Evolutionary conservation across 257 asterid genomes (phyloP).

Genomic region (Solanum chmielewskii): DNA sequence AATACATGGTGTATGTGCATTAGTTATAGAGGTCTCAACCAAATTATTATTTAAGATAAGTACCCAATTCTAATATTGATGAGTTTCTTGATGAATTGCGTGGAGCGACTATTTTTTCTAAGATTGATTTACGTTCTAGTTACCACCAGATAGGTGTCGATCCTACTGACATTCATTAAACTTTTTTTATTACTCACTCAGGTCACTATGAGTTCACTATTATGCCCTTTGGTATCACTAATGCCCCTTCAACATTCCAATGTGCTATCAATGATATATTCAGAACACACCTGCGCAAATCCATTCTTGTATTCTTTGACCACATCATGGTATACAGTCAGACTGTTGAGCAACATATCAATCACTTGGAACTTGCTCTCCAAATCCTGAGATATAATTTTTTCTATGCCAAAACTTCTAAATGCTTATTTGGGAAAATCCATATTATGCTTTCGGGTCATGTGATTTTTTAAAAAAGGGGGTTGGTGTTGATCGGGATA

Average conservation of each 20-base stretch:
- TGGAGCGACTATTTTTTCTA: not conserved
- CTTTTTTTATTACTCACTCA: not conserved
- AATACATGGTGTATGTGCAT: not conserved
- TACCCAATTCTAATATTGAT: not conserved
- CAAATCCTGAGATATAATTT: not conserved
- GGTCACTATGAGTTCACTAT: not conserved
- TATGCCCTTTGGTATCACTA: not conserved
- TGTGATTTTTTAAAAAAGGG: not conserved
- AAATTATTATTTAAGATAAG: not conserved
- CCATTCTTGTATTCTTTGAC: not conserved
- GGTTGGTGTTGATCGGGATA: not conserved
- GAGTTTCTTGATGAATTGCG: not conserved
- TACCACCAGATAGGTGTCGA: not conserved
- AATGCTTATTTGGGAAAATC: not conserved
- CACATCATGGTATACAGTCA: not conserved
- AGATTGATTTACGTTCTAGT: not conserved
- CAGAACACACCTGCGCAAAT: not conserved
- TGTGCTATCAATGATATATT: not conserved
- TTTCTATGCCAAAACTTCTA: not conserved
- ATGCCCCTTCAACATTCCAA: not conserved
- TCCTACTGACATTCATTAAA: not conserved
- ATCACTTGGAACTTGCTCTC: not conserved
- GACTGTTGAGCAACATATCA: not conserved
- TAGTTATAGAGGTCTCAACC: not conserved
- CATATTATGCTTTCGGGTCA: not conserved